Base-by-base conservation (phyloP, 78 protist species). In the Polysphondylium violaceum region DNA sequence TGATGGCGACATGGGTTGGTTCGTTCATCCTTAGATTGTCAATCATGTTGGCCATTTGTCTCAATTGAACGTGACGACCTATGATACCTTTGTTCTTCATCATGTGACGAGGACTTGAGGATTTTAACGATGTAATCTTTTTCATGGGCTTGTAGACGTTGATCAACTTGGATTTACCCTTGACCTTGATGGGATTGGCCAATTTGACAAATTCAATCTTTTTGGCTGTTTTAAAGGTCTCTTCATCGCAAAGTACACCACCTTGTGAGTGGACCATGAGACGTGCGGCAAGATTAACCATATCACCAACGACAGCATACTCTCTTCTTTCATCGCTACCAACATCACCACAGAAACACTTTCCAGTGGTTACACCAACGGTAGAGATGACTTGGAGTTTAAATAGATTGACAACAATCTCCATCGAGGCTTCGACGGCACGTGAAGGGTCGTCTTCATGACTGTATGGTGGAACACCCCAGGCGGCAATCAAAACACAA, bases 321-420 rank as follows among this genome's bases (percentile, higher is more conserved):
- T 95, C 97, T 44, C 97, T 41, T n/a, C 97, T 83, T 17, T 63
- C 77, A 40, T 74, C 69, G 7, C 77, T 38, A 31, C 97, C 97
- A 14, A 95, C 94, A 44, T 88, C 94, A 58, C 97, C 97, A 61
- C 94, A 78, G 40, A 95, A 95, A 40, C 86, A 94, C 79, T 74
- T 81, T 19, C 97, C 97, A 16, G 97, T 95, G 36, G 97, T 95
- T 9, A 95, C 91, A 38, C 97, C 97, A 50, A 95, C 83, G n/a
- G 89, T 38, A 3, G 63, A 35, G 9, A 68, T 74, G 0, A 94
- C 76, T 2, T 36, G 43, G 25, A 89, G 36, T 77, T 89, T 74
- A 63, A 87, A 56, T 25, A 95, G 69, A 6, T 29, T 19, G 2
- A 61, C 81, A 3, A 60, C 76, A 27, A 92, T 69, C 74, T 77